Conservation (phyloP, 768 basidiomycete genomes). For the Macrolepiota dolichaula region DNA sequence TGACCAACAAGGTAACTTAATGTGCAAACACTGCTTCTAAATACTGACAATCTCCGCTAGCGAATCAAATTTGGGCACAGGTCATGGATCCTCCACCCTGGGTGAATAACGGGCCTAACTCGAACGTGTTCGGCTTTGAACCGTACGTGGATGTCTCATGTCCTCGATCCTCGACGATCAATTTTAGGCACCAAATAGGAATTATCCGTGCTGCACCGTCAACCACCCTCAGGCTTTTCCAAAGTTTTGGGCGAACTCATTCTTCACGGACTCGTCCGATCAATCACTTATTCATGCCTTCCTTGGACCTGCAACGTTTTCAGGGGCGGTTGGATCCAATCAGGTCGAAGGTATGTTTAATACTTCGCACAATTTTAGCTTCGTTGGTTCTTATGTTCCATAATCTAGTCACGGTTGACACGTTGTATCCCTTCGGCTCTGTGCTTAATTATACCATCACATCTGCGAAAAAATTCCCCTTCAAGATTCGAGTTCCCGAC, state of each 20-base stretch:
- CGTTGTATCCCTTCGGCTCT: constrained; percentile 38
- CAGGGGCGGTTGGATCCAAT: constrained; percentile 31
- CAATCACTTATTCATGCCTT: constrained; percentile 32
- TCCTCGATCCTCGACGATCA: background rate
- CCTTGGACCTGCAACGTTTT: constrained; percentile 35
- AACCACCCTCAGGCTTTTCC: constrained; percentile 39
- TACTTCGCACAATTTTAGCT: background rate
- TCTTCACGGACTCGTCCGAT: constrained; percentile 28
- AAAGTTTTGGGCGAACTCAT: constrained; percentile 40
- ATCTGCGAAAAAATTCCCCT: constrained; percentile 27
- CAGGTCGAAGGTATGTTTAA: constrained; percentile 26
- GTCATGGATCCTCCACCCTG: constrained; percentile 34
- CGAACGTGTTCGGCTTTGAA: constrained; percentile 41
- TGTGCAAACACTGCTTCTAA: background rate
- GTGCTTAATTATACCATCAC: constrained; percentile 32
- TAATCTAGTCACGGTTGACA: constrained; percentile 29
- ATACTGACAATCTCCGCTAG: constrained; percentile 13
- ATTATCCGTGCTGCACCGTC: constrained; percentile 42
- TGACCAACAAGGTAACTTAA: constrained; percentile 34
- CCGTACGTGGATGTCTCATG: constrained; percentile 23
- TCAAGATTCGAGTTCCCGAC: constrained; percentile 34
- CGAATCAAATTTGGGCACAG: constrained; percentile 41
- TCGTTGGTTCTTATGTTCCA: background rate
- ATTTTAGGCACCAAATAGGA: constrained; percentile 19
- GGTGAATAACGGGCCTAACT: constrained; percentile 35